Percentiles rank a stretch among this genome's conserved stretches.
Evolutionary conservation across 495 filamentous ascomycete genomes (phyloP).

Genomic region (Aspergillus nidulans): DNA sequence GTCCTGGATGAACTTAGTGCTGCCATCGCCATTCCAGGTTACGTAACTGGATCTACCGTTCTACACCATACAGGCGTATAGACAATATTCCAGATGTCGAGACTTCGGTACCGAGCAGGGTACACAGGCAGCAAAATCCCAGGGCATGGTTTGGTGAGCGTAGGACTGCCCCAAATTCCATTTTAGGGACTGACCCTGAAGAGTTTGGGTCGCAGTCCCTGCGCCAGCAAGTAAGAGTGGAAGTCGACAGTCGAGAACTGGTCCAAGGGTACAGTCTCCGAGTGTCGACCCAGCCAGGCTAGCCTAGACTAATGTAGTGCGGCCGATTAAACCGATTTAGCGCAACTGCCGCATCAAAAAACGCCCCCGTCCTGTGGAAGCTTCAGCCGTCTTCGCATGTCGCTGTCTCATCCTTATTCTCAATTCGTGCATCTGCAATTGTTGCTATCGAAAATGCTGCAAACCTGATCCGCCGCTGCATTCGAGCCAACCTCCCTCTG

Average conservation of each 20-base stretch:
- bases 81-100: no score
- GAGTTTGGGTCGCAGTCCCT: neutral
- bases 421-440: neutral
- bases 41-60: neutral
- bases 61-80: no score
- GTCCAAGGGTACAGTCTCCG: no score
- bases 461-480: constrained; percentile 2
- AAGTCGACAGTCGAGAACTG: no score
- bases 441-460: neutral
- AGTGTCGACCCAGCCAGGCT: neutral
- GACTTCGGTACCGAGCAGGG: neutral
- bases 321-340: constrained; percentile 8
- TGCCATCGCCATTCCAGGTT: neutral
- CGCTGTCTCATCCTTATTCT: neutral
- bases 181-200: neutral
- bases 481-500: neutral
- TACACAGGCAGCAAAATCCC: neutral
- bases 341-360: constrained; percentile 16
- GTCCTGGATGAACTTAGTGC: neutral
- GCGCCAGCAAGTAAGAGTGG: neutral
- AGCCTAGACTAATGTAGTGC: neutral
- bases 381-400: constrained; percentile 1
- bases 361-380: constrained; percentile 13
- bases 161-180: no score
- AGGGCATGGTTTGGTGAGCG: no score